These are phyloP conservation scores for Fusarium humuli DNA, from an alignment of 2,329 filamentous ascomycete genomes.

Conservation along the genomic window DNA sequence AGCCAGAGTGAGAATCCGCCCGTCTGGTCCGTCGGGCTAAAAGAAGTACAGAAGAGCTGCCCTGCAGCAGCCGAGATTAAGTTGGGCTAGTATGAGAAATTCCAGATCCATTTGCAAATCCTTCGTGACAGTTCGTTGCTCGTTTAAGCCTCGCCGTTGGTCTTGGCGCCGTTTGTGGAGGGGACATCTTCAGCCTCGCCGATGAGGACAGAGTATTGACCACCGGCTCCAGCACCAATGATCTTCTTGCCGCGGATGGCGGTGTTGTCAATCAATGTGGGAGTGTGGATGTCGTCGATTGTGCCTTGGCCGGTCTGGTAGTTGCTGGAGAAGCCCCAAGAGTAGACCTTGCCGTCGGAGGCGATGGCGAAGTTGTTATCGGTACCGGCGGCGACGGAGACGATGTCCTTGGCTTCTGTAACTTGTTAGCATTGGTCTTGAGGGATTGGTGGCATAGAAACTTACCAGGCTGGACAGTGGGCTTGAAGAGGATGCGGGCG, in stretches of 20 bases:
- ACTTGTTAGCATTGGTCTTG: neutral
- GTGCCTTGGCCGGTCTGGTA: slow-evolving; percentile 84
- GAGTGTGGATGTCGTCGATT: slow-evolving; percentile 81
- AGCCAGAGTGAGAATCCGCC: slow-evolving; percentile 31
- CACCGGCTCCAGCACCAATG: slow-evolving; percentile 84
- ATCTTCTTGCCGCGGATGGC: slow-evolving; percentile 81
- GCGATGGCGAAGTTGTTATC: slow-evolving; percentile 82
- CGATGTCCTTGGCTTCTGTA: slow-evolving; percentile 64
- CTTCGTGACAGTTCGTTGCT: slow-evolving; percentile 14
- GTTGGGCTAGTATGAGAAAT: slow-evolving; percentile 27
- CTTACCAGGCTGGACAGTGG: slow-evolving; percentile 59
- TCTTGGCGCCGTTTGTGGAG: slow-evolving; percentile 48
- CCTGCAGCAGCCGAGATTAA: slow-evolving; percentile 26
- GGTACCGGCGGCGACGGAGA: slow-evolving; percentile 69
- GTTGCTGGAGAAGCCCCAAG: slow-evolving; percentile 84
- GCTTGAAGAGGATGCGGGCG: slow-evolving; percentile 71
- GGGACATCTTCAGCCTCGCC: slow-evolving; percentile 53
- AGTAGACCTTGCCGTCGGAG: slow-evolving; percentile 76
- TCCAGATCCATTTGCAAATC: slow-evolving; percentile 10
- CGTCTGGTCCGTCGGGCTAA: slow-evolving; percentile 26
- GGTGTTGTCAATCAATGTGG: slow-evolving; percentile 86
- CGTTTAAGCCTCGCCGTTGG: slow-evolving; percentile 38
- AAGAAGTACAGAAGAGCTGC: slow-evolving; percentile 33
- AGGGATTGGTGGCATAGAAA: slow-evolving; percentile 1
- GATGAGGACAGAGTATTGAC: slow-evolving; percentile 80